Evolutionary conservation across 2,329 filamentous ascomycete genomes (phyloP), one percentile per base, ranked within the genome.

Genomic region (Penicillium freii): DNA sequence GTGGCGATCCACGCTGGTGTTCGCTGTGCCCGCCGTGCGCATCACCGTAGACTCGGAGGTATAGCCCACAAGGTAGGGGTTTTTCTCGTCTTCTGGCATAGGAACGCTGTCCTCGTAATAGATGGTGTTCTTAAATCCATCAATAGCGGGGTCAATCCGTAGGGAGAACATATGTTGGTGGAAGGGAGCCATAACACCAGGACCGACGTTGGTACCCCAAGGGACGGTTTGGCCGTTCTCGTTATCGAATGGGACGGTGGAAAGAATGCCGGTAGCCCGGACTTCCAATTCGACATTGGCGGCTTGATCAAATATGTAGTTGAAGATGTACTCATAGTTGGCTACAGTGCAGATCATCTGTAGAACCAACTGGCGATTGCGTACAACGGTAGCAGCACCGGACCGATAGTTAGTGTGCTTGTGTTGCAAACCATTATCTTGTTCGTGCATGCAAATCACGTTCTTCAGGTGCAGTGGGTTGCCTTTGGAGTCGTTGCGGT

Each of bases 121-220:
- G 29, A 85, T 71, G 0, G 80, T 75, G 66, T 86, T 85, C 25
- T 75, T 73, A 59, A 80, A 78, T 0, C 85, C 84, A 57, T 84
- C 84, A 48, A 86, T 76, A 62, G 82, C 82, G n/a, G 85, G 84
- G 66, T 87, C 85, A 13, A 87, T 77, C 9, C 85, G 82, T 5
- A 87, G 78, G 4, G 82, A 86, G 75, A 92, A 91, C 71, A 91
- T 88, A 73, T 92, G 89, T 69, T 92, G 89, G 67, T 92, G 89
- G 73, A 89, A 85, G 0, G 80, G 78, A 2, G 87, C 88, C 34
- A 91, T 82, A 17, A 88, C 87, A 43, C 87, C 86, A 0, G 87
- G 86, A 57, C 87, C 85, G 5, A 90, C 86, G 40, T 88, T 82
- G 0, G 86, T 90, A 34, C 86, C 87, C 77, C 84, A 88, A 2